Evolutionary conservation across 139 green algal genomes (phyloP).

Genomic region (Edaphochlamys debaryana): DNA sequence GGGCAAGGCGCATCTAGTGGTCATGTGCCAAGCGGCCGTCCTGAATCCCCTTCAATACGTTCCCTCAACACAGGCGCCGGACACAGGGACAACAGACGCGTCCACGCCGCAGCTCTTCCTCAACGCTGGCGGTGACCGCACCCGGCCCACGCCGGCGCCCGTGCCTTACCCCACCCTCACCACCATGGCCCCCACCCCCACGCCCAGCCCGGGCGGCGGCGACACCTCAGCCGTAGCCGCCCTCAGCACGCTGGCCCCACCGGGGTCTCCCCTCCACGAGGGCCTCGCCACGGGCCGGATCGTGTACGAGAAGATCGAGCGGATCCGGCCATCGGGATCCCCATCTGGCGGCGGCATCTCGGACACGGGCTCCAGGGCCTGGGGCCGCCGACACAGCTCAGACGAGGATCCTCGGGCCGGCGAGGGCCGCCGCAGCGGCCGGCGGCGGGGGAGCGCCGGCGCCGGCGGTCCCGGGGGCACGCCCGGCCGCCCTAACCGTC

Average conservation of each 20-base stretch:
- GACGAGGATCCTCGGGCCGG: too few species aligned
- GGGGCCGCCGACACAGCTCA: too few species aligned
- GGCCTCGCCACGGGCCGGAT: slow-evolving; percentile 7
- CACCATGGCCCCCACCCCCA: too few species aligned
- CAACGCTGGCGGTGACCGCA: neutral
- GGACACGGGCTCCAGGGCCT: too few species aligned
- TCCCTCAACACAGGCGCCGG: neutral
- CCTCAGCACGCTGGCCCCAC: neutral
- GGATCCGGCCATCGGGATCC: slow-evolving; percentile 2
- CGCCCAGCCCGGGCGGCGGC: too few species aligned
- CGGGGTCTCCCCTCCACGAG: slow-evolving; percentile 28
- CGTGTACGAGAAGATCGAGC: slow-evolving; percentile 36
- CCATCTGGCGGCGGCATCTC: neutral
- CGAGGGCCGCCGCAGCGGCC: neutral
- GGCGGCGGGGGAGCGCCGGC: neutral
- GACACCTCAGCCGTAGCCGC: neutral
- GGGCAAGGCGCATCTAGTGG: too few species aligned
- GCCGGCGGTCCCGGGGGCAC: neutral
- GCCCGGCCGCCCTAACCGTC: too few species aligned
- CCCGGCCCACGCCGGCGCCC: neutral
- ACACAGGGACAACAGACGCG: neutral
- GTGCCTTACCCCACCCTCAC: too few species aligned
- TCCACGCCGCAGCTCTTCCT: slow-evolving; percentile 35
- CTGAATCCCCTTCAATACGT: too few species aligned
- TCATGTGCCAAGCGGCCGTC: too few species aligned